Base-by-base conservation (phyloP, 2,329 filamentous ascomycete genomes). In the Arthrinium puccinioides region DNA sequence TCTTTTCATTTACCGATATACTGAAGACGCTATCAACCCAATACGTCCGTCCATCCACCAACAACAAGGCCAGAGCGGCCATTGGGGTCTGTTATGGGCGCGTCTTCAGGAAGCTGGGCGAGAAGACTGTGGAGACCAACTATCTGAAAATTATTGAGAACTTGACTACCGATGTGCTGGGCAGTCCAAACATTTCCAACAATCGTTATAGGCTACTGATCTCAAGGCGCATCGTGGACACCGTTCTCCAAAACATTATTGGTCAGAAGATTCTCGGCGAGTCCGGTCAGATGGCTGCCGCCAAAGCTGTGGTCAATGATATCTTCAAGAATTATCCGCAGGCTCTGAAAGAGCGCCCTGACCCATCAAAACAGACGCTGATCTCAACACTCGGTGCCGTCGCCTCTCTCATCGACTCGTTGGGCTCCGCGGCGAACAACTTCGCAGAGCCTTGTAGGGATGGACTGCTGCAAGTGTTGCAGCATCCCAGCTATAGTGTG, bases 401-500 rank as follows among this genome's bases (percentile, higher is more conserved):
- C 6, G 76, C 84, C 2, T 84, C 87, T 4, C 67, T 98, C 23
- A 84, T 96, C 43, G 70, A 73, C 27, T 83, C 78, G 0, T 70
- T 98, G 4, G 90, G 89, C 4, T 90, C 90, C 15, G 89, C 89
- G 3, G 76, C 86, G 23, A 85, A 81, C 44, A 69, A 69, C 37
- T 79, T 96, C 49, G 84, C 87, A 7, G 94, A 98, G 45, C 58
- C 73, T 11, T 94, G 87, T 55, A 78, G 90, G 34, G 92, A 98
- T 57, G 84, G 84, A 4, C 66, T 98, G 21, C 68, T 97, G 26
- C 88, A 96, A 57, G 86, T 95, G 6, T 68, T 97, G 19, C 87
- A 94, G 50, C 92, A 98, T 60, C 87, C 89, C 1, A 96, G 87
- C 61, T 97, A 97, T 60, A 92, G 88, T 5, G 92, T 98, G 3